Evolutionary conservation across 148 eudicot genomes (phyloP).

Genomic region (Silene latifolia): DNA sequence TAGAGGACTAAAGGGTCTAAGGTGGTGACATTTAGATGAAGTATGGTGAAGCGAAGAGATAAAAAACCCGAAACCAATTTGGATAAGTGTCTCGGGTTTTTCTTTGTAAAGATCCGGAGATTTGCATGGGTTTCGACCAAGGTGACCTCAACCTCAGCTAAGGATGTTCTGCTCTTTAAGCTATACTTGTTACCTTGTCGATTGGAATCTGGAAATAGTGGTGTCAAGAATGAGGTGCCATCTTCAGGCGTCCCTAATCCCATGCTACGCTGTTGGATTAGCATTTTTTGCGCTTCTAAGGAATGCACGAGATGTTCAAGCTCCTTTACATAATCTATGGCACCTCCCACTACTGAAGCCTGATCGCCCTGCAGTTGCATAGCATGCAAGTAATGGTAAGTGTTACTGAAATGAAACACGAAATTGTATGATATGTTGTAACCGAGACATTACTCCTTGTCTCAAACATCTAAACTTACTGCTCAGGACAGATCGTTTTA

Average conservation of each 20-base stretch:
- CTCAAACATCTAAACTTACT: no score
- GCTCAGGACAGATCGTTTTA: no score
- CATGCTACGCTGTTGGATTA: background rate
- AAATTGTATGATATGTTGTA: no score
- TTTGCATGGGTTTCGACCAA: conserved; percentile 84
- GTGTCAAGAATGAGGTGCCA: background rate
- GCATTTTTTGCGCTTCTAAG: conserved; percentile 64
- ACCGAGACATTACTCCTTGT: no score
- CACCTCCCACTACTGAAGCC: conserved; percentile 96
- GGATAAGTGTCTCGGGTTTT: conserved; percentile 49
- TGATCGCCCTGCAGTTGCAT: conserved; percentile 69
- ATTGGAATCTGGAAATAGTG: conserved; percentile 50
- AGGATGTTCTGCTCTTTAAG: conserved; percentile 38
- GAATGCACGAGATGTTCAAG: conserved; percentile 77
- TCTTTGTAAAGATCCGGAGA: conserved; percentile 44
- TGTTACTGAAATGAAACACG: no score
- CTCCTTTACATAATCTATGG: conserved; percentile 80
- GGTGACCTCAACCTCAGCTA: conserved; percentile 74
- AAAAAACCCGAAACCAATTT: conserved; percentile 69
- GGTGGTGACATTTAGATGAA: conserved; percentile 81
- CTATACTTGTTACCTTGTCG: conserved; percentile 37
- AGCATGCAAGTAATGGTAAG: background rate
- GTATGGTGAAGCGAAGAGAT: conserved; percentile 47
- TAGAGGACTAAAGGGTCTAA: conserved; percentile 66
- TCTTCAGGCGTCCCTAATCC: conserved; percentile 1